These are phyloP conservation scores for Nissolia schottii DNA, from an alignment of 306 rosid species.

Conservation along the genomic window DNA sequence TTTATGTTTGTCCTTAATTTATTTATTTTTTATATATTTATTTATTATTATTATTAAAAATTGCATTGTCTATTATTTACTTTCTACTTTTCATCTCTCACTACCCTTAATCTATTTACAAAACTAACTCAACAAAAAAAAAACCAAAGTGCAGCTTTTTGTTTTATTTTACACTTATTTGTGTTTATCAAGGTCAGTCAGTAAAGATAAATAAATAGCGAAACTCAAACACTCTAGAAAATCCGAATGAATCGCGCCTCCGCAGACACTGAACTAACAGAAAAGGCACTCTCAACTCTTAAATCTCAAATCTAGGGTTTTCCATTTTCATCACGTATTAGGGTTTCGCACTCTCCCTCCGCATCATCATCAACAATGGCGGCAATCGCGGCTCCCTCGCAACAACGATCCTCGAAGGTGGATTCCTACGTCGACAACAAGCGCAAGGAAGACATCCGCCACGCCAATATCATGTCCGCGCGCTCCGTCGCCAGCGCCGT, in stretches of 20 bases:
- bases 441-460: conserved; percentile 96
- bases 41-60: too few relatives aligned
- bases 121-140: too few relatives aligned
- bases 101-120: too few relatives aligned
- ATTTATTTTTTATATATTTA: too few relatives aligned
- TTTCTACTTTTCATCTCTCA: too few relatives aligned
- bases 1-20: too few relatives aligned
- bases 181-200: too few relatives aligned
- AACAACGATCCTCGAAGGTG: conserved; percentile 62
- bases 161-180: too few relatives aligned
- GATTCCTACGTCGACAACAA: conserved; percentile 92
- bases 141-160: too few relatives aligned
- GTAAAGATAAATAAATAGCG: too few relatives aligned
- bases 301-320: conserved; percentile 25
- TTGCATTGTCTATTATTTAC: too few relatives aligned
- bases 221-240: neutral
- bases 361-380: conserved; percentile 47
- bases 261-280: neutral
- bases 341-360: conserved; percentile 6
- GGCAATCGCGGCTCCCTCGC: conserved; percentile 53
- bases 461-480: conserved; percentile 77
- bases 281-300: neutral
- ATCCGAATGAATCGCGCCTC: neutral
- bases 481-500: conserved; percentile 86
- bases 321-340: neutral